A percentile compares a stretch with the other conserved stretches of the same genome.
phyloP scores from a whole-genome alignment of 352 stramenopile genomes.

The Phytopythium cucurbitacearum region DNA sequence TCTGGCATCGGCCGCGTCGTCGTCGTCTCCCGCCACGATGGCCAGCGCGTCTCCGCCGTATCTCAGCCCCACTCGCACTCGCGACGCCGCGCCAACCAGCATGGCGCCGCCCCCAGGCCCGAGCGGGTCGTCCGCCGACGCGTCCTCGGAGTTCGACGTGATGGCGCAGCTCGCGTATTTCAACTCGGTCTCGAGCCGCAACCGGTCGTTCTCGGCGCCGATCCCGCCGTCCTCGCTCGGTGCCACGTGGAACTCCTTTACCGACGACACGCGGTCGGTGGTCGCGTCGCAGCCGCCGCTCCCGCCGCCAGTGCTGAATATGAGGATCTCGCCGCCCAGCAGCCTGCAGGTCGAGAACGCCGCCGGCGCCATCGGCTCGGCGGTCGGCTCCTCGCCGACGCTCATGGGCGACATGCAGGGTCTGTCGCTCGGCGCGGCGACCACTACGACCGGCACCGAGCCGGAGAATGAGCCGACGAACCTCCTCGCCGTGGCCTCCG shows the following conservation, averaged over 20 bases:
- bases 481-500: constrained; percentile 1
- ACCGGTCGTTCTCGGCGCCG: constrained; percentile 65
- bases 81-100: no score
- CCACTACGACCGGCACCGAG: constrained; percentile 13
- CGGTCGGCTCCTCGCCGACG: constrained; percentile 22
- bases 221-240: constrained; percentile 55
- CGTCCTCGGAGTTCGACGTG: constrained; percentile 55
- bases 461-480: constrained; percentile 41
- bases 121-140: not conserved
- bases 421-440: constrained; percentile 33
- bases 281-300: constrained; percentile 23
- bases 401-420: constrained; percentile 39
- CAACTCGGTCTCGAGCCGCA: constrained; percentile 37
- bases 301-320: constrained; percentile 37
- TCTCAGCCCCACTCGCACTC: no score
- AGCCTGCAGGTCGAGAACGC: constrained; percentile 30
- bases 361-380: constrained; percentile 59
- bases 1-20: not conserved
- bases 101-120: no score
- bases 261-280: constrained; percentile 33
- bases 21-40: constrained; percentile 17
- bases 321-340: constrained; percentile 29
- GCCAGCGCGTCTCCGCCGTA: not conserved
- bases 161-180: constrained; percentile 85
- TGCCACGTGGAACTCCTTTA: constrained; percentile 49